A percentile compares a stretch with the other conserved stretches of the same genome.
Evolutionary conservation across 345 rosid species (phyloP).

Genomic region (Toxicodendron radicans): DNA sequence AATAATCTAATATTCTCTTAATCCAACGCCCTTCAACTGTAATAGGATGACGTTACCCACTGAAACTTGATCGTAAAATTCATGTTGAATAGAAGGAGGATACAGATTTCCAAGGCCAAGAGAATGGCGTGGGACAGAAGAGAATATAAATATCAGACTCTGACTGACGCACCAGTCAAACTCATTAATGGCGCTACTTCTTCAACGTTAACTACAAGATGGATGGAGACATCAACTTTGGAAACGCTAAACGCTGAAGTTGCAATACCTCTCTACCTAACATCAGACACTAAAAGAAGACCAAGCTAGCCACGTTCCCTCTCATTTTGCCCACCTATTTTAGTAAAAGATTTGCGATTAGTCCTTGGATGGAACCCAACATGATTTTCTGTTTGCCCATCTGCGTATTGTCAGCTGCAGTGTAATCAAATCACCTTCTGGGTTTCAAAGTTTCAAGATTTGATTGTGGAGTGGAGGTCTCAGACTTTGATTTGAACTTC

Average conservation of each 20-base stretch:
- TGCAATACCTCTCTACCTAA: background rate
- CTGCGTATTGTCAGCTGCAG: background rate
- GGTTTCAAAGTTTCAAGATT: background rate
- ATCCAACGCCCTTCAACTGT: too few species aligned
- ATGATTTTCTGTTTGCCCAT: background rate
- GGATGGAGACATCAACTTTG: background rate
- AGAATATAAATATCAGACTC: background rate
- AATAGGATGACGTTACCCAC: background rate
- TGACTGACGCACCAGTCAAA: background rate
- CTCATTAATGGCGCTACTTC: background rate
- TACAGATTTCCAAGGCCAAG: background rate
- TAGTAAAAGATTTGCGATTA: background rate
- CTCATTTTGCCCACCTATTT: background rate
- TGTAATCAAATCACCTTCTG: background rate
- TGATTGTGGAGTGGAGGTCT: background rate
- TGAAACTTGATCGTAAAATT: background rate
- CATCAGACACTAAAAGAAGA: too few species aligned
- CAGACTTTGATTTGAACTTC: background rate
- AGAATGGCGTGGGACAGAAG: slow-evolving; percentile 2
- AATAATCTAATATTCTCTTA: too few species aligned
- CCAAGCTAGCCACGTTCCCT: background rate
- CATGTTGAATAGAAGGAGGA: too few species aligned
- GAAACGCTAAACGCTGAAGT: background rate
- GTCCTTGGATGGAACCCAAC: background rate
- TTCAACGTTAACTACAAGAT: too few species aligned